Percentiles rank a stretch among this genome's conserved stretches.
Evolutionary conservation across 257 asterid genomes (phyloP).

Genomic region (Solanum verrucosum): DNA sequence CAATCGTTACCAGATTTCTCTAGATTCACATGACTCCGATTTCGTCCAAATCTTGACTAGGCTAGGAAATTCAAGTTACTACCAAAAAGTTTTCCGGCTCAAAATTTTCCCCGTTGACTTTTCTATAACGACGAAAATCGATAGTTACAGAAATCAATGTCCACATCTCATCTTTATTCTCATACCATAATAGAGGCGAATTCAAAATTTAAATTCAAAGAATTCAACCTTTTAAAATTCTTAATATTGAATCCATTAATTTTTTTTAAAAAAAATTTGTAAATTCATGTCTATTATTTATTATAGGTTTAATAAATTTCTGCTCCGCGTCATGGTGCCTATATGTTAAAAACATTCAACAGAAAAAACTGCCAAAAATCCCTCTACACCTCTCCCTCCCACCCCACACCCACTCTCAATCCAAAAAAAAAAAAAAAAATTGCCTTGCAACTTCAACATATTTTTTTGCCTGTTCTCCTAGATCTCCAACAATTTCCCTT

Average conservation of each 20-base stretch:
- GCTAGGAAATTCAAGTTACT: no score
- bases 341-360: slow-evolving; percentile 9
- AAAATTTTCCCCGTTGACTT: no score
- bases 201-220: background rate
- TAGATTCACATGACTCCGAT: no score
- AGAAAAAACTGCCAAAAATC: slow-evolving; percentile 66
- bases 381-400: slow-evolving; percentile 42
- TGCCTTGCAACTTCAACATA: background rate
- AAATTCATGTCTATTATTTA: background rate
- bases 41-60: no score
- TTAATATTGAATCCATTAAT: background rate
- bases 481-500: background rate
- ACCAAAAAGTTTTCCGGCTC: no score
- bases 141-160: no score
- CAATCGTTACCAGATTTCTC: no score
- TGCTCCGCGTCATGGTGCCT: background rate
- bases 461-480: background rate
- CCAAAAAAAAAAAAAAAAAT: background rate
- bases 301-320: background rate
- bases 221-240: background rate
- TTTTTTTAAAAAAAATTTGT: background rate
- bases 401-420: background rate
- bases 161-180: background rate
- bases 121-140: no score
- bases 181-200: background rate